phyloP scores from a whole-genome alignment of 441 rosid species.

The Mallotus repandus region DNA sequence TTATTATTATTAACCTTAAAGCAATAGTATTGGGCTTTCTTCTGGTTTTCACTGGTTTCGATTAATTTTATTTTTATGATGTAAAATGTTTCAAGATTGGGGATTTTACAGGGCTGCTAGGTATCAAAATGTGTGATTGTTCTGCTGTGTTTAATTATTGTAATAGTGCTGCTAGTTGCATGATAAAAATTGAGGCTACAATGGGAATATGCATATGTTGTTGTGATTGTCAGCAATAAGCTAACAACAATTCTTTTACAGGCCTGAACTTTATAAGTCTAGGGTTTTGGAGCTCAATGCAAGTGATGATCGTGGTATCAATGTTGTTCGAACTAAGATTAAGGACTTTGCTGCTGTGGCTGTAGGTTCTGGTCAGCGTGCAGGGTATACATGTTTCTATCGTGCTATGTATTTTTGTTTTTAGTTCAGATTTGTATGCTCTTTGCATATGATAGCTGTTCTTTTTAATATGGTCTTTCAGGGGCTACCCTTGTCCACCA shows the following conservation, averaged over 20 bases:
- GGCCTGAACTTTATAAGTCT: slow-evolving; percentile 89
- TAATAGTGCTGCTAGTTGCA: no score
- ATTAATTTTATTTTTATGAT: neutral
- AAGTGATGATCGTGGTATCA: slow-evolving; percentile 98
- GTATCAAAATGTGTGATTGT: no score
- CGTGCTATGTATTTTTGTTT: neutral
- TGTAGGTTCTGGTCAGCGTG: slow-evolving; percentile 70
- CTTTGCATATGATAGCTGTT: neutral
- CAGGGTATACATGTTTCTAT: slow-evolving; percentile 44
- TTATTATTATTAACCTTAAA: neutral
- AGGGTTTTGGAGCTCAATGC: slow-evolving; percentile 98
- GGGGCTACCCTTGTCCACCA: slow-evolving; percentile 90
- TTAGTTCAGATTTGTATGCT: neutral
- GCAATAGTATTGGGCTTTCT: no score
- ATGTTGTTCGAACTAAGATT: slow-evolving; percentile 94
- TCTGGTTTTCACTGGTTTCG: neutral
- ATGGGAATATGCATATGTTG: neutral
- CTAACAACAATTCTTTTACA: slow-evolving; percentile 29
- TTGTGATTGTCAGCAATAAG: neutral
- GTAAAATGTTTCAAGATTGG: no score
- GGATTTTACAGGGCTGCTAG: no score
- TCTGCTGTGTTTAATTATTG: no score
- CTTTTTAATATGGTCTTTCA: slow-evolving; percentile 28
- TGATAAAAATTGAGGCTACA: neutral
- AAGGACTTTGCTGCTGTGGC: slow-evolving; percentile 97